Evolutionary conservation across 208 protist species (phyloP), one percentile per base, ranked within the genome.

Genomic region (Crithidia brevicula): DNA sequence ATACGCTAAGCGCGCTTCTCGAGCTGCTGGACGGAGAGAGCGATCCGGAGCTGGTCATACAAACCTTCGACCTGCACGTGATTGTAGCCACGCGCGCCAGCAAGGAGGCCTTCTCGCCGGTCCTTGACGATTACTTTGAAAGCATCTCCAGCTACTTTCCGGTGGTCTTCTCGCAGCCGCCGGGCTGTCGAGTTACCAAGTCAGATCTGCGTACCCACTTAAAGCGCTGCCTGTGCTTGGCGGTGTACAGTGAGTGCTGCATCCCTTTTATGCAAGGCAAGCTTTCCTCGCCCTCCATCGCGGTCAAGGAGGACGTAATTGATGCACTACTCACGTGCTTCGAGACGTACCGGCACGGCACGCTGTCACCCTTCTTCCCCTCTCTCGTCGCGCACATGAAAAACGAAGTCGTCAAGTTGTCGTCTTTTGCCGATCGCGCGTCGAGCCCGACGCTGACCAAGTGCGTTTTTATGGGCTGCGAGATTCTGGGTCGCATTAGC

Each of bases 131-230:
- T 27, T 92, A 82, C 50, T 96, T 96, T 60, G 90, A 93, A 25
- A 89, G 77, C 58, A 11, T 93, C 28, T 82, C 90, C 11, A 91
- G 82, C 63, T 96, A 96, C 60, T 96, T 96, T 72, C 90, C 90
- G 38, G 73, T 96, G 5, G 75, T 93, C 27, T 96, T 94, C 72
- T 81, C 77, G 11, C 81, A 85, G 49, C 85, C 87, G 11, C 77
- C 74, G 2, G 79, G 74, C 25, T 93, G 87, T 66, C 28, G 16
- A 4, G 84, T 96, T 15, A 92, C 81, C 18, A 88, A 88, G 64
- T 56, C 82, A 6, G 83, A 91, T 9, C 67, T 96, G 34, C 74
- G 70, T 42, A 45, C 28, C 22, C 66, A 38, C 31, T 77, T 96
- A 22, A 72, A 74, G 23, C 47, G 47, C 9, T 84, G 76, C 42